These are phyloP conservation scores for Dittrichia graveolens DNA, from an alignment of 129 eudicot species.

Conservation along the genomic window DNA sequence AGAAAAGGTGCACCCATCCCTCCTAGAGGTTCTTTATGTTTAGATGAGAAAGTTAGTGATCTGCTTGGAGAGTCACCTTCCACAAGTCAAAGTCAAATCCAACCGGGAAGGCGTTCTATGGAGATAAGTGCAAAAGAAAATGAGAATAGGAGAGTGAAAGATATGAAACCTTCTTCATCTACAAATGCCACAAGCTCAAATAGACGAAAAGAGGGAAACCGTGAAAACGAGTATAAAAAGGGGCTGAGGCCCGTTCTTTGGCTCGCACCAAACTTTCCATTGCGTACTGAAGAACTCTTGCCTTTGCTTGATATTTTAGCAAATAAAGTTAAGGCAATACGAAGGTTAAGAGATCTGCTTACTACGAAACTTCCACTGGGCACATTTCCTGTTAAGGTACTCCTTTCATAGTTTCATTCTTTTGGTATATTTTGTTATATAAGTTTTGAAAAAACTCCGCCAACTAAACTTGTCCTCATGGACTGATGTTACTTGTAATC, in stretches of 20 bases:
- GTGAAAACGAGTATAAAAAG: conserved; percentile 89
- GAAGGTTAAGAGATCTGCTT: conserved; percentile 86
- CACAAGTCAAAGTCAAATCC: conserved; percentile 40
- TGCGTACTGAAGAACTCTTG: conserved; percentile 79
- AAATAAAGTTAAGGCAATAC: conserved; percentile 90
- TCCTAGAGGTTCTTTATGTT: conserved; percentile 62
- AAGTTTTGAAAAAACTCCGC: background rate
- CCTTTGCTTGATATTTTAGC: conserved; percentile 96
- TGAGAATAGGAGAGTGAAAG: conserved; percentile 52
- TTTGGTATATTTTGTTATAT: background rate
- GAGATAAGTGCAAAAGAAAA: conserved; percentile 59
- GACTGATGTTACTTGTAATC: background rate
- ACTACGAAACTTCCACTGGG: conserved; percentile 96
- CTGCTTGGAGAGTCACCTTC: conserved; percentile 57
- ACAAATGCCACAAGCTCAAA: conserved; percentile 43
- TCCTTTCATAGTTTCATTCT: conserved; percentile 5
- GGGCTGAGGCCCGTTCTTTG: conserved; percentile 92
- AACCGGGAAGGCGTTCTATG: conserved; percentile 63
- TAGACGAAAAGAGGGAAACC: conserved; percentile 59
- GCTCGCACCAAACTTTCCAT: conserved; percentile 85
- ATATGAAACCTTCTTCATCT: conserved; percentile 54
- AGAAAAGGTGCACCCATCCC: conserved; percentile 47
- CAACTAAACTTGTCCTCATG: background rate
- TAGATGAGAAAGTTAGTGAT: conserved; percentile 66
- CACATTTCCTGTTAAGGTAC: conserved; percentile 96